Conservation (phyloP, 768 basidiomycete species). For the Serpula lacrymans region DNA sequence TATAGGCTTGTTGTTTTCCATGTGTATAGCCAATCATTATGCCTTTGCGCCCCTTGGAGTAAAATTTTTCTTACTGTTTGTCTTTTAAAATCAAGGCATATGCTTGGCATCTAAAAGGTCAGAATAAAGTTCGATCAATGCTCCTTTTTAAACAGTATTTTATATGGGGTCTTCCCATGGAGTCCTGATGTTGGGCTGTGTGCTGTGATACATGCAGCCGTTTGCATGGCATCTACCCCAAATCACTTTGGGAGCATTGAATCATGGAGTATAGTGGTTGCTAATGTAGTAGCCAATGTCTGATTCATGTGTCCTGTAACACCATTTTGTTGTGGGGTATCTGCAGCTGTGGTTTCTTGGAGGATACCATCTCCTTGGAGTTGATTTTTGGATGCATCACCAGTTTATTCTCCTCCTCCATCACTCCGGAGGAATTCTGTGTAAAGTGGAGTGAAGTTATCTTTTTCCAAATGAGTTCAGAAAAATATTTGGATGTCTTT, state of each 20-base stretch:
- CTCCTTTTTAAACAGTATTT: neutral
- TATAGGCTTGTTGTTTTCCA: neutral
- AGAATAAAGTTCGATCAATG: neutral
- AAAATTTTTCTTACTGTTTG: neutral
- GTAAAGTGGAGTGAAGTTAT: too few species aligned
- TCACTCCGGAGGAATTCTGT: too few species aligned
- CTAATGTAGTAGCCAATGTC: slow-evolving; percentile 17
- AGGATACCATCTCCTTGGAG: neutral
- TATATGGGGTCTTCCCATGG: slow-evolving; percentile 17
- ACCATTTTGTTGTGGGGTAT: slow-evolving; percentile 20
- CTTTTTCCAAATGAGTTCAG: too few species aligned
- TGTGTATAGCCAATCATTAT: slow-evolving; percentile 2
- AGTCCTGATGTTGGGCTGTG: slow-evolving; percentile 15
- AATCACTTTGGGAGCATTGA: slow-evolving; percentile 17
- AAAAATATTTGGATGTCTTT: too few species aligned
- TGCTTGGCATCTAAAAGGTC: slow-evolving; percentile 2
- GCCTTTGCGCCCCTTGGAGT: neutral
- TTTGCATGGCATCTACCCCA: slow-evolving; percentile 21
- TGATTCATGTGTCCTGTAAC: slow-evolving; percentile 28
- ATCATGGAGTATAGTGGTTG: slow-evolving; percentile 20
- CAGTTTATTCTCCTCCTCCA: too few species aligned
- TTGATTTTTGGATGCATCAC: too few species aligned
- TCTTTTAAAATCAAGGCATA: slow-evolving; percentile 3
- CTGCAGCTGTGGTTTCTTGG: neutral
- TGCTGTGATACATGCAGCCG: slow-evolving; percentile 18